phyloP scores from a whole-genome alignment of 129 eudicot genomes.

The Heracleum sosnowskyi region DNA sequence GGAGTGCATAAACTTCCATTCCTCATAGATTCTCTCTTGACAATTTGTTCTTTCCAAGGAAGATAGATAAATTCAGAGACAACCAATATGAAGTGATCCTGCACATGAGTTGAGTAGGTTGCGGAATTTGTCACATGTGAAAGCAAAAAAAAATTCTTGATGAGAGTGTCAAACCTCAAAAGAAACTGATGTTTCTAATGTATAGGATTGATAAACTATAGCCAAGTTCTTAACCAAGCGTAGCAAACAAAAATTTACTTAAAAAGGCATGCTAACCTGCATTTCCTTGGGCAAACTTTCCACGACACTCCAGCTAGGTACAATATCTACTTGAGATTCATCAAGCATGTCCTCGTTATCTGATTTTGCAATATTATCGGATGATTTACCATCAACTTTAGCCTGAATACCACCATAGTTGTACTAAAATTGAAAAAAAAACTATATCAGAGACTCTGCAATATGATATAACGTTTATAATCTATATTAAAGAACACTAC shows the following conservation, averaged over 20 bases:
- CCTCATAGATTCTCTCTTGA: constrained; percentile 35
- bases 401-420: constrained; percentile 95
- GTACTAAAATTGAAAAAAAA: constrained; percentile 37
- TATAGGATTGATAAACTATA: neutral
- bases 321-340: constrained; percentile 55
- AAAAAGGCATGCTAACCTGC: constrained; percentile 53
- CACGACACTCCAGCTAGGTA: constrained; percentile 81
- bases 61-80: constrained; percentile 75
- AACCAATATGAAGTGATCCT: constrained; percentile 70
- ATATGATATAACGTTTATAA: neutral
- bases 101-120: constrained; percentile 13
- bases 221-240: neutral
- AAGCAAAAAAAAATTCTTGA: neutral
- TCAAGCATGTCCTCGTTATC: constrained; percentile 22
- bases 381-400: constrained; percentile 24
- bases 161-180: too few relatives aligned
- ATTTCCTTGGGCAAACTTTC: constrained; percentile 62
- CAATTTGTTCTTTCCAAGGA: constrained; percentile 82
- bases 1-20: constrained; percentile 78
- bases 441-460: neutral
- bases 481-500: neutral
- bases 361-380: constrained; percentile 23
- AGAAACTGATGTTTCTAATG: neutral
- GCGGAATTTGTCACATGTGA: constrained; percentile 6
- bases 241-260: neutral